Percentiles rank a stretch among this genome's conserved stretches.
Conservation (phyloP, 306 rosid genomes). For the Aeschynomene evenia region DNA sequence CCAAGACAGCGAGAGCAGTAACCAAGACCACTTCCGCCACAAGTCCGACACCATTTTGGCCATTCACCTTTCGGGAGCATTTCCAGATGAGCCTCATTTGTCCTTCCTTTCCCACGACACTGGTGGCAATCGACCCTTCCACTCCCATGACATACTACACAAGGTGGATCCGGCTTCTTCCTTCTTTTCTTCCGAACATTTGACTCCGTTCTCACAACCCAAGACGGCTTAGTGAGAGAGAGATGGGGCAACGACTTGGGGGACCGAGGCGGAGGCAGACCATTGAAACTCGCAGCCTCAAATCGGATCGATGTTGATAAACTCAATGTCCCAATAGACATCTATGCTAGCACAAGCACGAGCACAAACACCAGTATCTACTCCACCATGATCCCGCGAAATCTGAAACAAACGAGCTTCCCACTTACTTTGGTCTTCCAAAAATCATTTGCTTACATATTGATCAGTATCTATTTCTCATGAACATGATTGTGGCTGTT, state of each 20-base stretch:
- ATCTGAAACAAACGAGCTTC: conserved; percentile 43
- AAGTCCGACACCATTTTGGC: conserved; percentile 91
- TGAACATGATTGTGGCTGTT: background rate
- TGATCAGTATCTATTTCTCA: conserved; percentile 7
- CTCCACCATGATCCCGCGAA: conserved; percentile 17
- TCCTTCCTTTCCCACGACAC: conserved; percentile 83
- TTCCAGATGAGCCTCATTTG: conserved; percentile 54
- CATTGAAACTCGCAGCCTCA: conserved; percentile 53
- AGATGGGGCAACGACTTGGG: conserved; percentile 44
- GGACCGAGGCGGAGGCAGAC: conserved; percentile 46
- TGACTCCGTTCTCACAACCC: conserved; percentile 82
- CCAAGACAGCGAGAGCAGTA: conserved; percentile 91
- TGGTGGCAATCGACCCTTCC: conserved; percentile 72
- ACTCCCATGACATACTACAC: conserved; percentile 71
- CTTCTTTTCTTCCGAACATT: conserved; percentile 64
- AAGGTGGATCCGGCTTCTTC: conserved; percentile 75
- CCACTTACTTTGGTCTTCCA: conserved; percentile 32
- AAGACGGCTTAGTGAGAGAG: conserved; percentile 68
- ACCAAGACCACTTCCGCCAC: conserved; percentile 84
- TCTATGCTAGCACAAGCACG: conserved; percentile 28
- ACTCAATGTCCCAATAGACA: conserved; percentile 37
- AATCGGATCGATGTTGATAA: conserved; percentile 34
- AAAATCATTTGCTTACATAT: conserved; percentile 28
- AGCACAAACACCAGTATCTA: conserved; percentile 30
- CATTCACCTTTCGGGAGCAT: conserved; percentile 94